Evolutionary conservation across 2,329 filamentous ascomycete species (phyloP), one percentile per base, ranked within the genome.

Genomic region (Pyricularia sp.): DNA sequence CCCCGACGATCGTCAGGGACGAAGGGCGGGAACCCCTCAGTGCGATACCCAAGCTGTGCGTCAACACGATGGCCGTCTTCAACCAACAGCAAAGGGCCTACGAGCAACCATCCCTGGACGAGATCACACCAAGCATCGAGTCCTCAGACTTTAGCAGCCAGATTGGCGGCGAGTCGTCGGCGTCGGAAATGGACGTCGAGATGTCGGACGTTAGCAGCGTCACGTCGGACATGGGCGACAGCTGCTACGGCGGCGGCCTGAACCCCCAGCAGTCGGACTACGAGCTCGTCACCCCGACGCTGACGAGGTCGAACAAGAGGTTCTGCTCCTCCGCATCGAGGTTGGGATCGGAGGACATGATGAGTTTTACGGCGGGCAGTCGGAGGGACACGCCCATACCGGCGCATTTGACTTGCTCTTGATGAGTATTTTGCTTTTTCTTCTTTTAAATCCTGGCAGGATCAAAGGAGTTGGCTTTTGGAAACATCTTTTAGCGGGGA

Each of bases 341-440:
- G 25, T 26, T 69, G 31, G 68, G 65, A 6, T 77, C 75, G 9
- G 71, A 72, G 68, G 76, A 77, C 20, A 68, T 75, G 3, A 72
- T 74, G 58, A 61, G 58, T 26, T 61, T 61, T 61, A 25, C 58
- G 28, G 74, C 75, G 23, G 75, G 75, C 26, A 74, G 69, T 30
- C 72, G 76, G 69, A 73, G 75, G 68, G 78, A 81, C 31, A 78
- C 31, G 63, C 63, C 31, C 26, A n/a, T 65, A 3, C 58, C 58
- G 23, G 58, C 58, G 58, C 58, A 61, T 26, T 61, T 61, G 23
- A 25, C 58, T n/a, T 61, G 58, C 58, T 23, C 58, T 25, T 61
- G 25, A 61, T 61, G 58, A 36, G 33, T 14, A 36, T 36, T 36
- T 36, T 36, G 2, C 10, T 36, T 12, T 36, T 9, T 33, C 31